Conservation (phyloP, 2,329 filamentous ascomycete species). For the Elsinoe perseae region DNA sequence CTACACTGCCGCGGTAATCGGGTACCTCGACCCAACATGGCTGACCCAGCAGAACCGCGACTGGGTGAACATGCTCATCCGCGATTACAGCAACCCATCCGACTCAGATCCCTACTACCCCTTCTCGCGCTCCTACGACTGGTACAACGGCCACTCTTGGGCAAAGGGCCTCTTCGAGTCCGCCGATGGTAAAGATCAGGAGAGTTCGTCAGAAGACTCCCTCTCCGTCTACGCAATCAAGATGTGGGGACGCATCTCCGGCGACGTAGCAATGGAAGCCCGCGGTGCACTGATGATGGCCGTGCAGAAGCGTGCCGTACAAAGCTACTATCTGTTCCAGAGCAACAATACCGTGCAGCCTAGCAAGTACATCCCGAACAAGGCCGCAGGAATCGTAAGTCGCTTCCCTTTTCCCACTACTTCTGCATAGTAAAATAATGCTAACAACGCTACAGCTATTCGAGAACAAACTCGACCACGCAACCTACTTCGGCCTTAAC, state of each 20-base stretch:
- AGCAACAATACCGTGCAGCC: conserved; percentile 65
- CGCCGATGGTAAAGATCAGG: conserved; percentile 71
- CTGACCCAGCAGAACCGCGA: conserved; percentile 56
- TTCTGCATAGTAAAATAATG: conserved; percentile 19
- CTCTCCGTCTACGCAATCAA: conserved; percentile 83
- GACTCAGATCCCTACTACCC: conserved; percentile 67
- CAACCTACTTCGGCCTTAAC: conserved; percentile 69
- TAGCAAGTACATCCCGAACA: conserved; percentile 70
- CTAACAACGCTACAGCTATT: conserved; percentile 49
- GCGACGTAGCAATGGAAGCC: conserved; percentile 72
- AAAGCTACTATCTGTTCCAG: conserved; percentile 75
- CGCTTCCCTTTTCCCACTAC: neutral
- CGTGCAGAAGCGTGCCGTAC: conserved; percentile 64
- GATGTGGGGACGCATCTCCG: conserved; percentile 79
- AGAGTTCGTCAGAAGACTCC: conserved; percentile 83
- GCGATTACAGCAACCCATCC: conserved; percentile 75
- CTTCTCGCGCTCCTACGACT: conserved; percentile 77
- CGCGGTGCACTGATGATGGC: conserved; percentile 76
- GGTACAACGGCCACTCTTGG: conserved; percentile 93
- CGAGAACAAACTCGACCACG: conserved; percentile 92
- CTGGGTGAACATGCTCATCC: conserved; percentile 75
- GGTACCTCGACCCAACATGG: conserved; percentile 69
- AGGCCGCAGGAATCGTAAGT: conserved; percentile 48
- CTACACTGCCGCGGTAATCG: conserved; percentile 76
- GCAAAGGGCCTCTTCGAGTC: conserved; percentile 69